These are phyloP conservation scores for Fragilaria crotonensis DNA, from an alignment of 108 stramenopile species.

Conservation along the genomic window DNA sequence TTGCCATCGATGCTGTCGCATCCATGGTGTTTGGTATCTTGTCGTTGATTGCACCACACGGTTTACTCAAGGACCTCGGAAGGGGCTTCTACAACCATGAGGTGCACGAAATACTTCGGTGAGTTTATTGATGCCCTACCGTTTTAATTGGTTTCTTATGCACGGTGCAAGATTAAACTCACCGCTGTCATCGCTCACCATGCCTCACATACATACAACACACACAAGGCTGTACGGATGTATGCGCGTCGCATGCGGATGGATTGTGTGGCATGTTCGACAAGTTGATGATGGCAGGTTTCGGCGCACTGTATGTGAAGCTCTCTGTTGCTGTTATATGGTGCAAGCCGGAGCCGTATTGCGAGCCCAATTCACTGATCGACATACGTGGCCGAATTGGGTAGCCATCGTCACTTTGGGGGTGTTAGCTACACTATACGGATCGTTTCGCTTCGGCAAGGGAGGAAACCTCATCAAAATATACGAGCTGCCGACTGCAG, in stretches of 20 bases:
- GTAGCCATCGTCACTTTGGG: slow-evolving; percentile 55
- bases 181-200: neutral
- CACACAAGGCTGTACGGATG: slow-evolving; percentile 64
- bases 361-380: slow-evolving; percentile 77
- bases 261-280: slow-evolving; percentile 72
- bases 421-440: slow-evolving; percentile 52
- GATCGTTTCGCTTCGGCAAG: slow-evolving; percentile 64
- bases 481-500: slow-evolving; percentile 64
- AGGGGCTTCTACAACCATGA: slow-evolving; percentile 66
- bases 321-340: slow-evolving; percentile 64
- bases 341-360: slow-evolving; percentile 67
- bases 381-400: slow-evolving; percentile 57
- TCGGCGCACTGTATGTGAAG: slow-evolving; percentile 76
- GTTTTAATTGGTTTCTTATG: neutral
- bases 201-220: neutral
- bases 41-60: slow-evolving; percentile 67
- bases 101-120: slow-evolving; percentile 75
- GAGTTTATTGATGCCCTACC: slow-evolving; percentile 3
- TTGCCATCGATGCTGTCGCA: slow-evolving; percentile 55
- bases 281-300: slow-evolving; percentile 78
- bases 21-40: slow-evolving; percentile 57
- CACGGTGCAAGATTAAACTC: too few relatives aligned
- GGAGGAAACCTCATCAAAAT: slow-evolving; percentile 78
- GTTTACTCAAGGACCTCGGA: slow-evolving; percentile 31
- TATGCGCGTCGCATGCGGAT: slow-evolving; percentile 69